Evolutionary conservation across 305 asterid genomes (phyloP).

Genomic region (Fraxinus xanthoxyloides): DNA sequence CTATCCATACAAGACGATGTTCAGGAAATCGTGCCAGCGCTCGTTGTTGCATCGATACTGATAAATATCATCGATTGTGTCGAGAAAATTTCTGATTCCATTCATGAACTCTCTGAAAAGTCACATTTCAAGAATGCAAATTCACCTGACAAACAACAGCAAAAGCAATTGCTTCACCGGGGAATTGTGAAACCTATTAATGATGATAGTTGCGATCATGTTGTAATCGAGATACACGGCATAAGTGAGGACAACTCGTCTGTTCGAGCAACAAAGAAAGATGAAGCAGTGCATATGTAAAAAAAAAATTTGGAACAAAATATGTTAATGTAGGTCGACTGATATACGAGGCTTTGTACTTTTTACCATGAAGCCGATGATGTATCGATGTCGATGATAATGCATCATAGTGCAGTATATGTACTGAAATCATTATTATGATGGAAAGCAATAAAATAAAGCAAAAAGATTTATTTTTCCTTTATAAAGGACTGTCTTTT

Average conservation of each 20-base stretch:
- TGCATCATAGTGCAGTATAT: not conserved
- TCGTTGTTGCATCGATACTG: conserved; percentile 52
- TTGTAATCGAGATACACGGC: conserved; percentile 28
- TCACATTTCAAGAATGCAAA: conserved; percentile 39
- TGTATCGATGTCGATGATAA: conserved; percentile 29
- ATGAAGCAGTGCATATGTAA: not conserved
- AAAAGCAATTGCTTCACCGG: conserved; percentile 38
- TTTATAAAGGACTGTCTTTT: not conserved
- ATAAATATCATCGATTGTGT: conserved; percentile 46
- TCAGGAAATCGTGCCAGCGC: conserved; percentile 40
- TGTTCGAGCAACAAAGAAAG: not conserved
- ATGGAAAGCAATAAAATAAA: not conserved
- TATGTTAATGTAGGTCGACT: conserved; percentile 12
- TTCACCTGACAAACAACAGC: conserved; percentile 20
- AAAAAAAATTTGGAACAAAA: no score
- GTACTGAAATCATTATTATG: not conserved
- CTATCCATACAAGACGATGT: conserved; percentile 27
- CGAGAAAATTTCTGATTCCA: conserved; percentile 40
- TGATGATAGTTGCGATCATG: conserved; percentile 15
- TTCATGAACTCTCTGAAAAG: conserved; percentile 41
- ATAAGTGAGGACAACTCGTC: not conserved
- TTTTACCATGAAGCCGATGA: conserved; percentile 28
- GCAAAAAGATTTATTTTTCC: not conserved
- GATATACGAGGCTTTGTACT: conserved; percentile 27
- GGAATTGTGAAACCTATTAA: conserved; percentile 50